Evolutionary conservation across 2,329 filamentous ascomycete genomes (phyloP).

Genomic region (Sphaerostilbella broomeana): DNA sequence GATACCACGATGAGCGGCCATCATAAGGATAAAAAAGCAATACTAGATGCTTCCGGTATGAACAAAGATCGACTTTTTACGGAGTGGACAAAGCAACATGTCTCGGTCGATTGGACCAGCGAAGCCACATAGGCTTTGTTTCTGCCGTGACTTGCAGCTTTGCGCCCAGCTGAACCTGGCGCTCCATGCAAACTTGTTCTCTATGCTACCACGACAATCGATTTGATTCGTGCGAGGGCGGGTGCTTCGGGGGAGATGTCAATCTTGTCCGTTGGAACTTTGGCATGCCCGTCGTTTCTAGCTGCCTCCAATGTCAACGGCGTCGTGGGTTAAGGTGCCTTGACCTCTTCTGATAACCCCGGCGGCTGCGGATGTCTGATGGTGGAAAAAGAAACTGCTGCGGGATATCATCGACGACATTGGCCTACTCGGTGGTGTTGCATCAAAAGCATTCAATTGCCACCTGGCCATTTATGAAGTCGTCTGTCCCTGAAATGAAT

Average conservation of each 20-base stretch:
- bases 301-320: background rate
- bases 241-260: too few relatives aligned
- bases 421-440: too few relatives aligned
- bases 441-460: too few relatives aligned
- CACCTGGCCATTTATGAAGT: slow-evolving; percentile 2
- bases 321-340: slow-evolving; percentile 6
- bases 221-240: too few relatives aligned
- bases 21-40: slow-evolving; percentile 7
- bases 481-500: background rate
- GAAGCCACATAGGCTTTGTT: background rate
- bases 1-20: background rate
- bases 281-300: too few relatives aligned
- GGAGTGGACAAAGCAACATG: slow-evolving; percentile 5
- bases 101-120: slow-evolving; percentile 5
- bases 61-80: slow-evolving; percentile 7
- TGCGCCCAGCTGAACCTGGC: background rate
- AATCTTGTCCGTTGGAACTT: too few relatives aligned
- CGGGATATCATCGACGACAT: slow-evolving; percentile 8
- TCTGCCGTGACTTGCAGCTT: background rate
- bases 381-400: slow-evolving; percentile 11
- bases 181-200: too few relatives aligned
- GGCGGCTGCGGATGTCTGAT: slow-evolving; percentile 13
- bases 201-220: too few relatives aligned
- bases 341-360: slow-evolving; percentile 3
- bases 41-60: slow-evolving; percentile 1